These are phyloP conservation scores for Phaeomoniella chlamydospora DNA, from an alignment of 2,329 filamentous ascomycete species.

Conservation along the genomic window DNA sequence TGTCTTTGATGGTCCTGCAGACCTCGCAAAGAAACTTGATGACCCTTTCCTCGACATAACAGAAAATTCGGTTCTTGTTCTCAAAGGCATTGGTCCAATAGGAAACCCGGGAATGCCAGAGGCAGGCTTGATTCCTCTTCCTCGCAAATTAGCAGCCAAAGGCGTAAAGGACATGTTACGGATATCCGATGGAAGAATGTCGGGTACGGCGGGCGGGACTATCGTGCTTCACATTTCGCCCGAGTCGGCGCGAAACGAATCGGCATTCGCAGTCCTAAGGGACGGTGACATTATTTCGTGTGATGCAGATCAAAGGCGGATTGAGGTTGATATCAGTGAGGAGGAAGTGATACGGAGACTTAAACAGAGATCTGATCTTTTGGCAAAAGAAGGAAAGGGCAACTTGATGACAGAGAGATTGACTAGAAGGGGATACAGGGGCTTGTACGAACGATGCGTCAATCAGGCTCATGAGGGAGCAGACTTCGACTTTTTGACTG, in stretches of 20 bases:
- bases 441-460: constrained; percentile 25
- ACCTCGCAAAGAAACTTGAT: constrained; percentile 31
- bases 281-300: constrained; percentile 33
- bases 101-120: constrained; percentile 40
- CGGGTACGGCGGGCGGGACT: constrained; percentile 39
- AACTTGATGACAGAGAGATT: background rate
- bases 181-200: constrained; percentile 40
- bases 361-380: constrained; percentile 9
- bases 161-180: constrained; percentile 39
- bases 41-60: constrained; percentile 27
- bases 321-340: constrained; percentile 27
- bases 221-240: constrained; percentile 40
- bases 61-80: constrained; percentile 28
- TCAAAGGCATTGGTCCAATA: constrained; percentile 35
- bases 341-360: constrained; percentile 26
- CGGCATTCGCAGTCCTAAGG: constrained; percentile 31
- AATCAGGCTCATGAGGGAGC: constrained; percentile 26
- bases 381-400: constrained; percentile 1
- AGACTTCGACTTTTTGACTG: constrained; percentile 22
- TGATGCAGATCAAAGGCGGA: constrained; percentile 25
- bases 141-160: constrained; percentile 28
- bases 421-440: constrained; percentile 21
- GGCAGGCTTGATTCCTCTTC: constrained; percentile 35
- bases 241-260: constrained; percentile 31
- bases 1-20: constrained; percentile 32